These are phyloP conservation scores for Phytophthora tentaculata DNA, from an alignment of 352 stramenopile species.

Conservation along the genomic window DNA sequence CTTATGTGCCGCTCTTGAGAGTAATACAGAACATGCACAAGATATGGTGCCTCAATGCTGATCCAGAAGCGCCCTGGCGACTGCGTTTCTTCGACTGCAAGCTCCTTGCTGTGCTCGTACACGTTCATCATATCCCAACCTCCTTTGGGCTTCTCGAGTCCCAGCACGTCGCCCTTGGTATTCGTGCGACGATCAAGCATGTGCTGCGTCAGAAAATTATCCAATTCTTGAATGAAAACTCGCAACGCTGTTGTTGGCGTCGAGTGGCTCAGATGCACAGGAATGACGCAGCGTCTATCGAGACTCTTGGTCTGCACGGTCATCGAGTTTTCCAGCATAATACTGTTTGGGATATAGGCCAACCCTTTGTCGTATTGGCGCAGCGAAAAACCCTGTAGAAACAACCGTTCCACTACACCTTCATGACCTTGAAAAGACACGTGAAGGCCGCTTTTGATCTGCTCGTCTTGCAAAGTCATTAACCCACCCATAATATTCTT, in stretches of 20 bases:
- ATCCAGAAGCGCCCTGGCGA: slow-evolving; percentile 69
- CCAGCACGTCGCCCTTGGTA: slow-evolving; percentile 48
- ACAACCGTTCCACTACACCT: slow-evolving; percentile 83
- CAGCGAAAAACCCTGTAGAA: slow-evolving; percentile 82
- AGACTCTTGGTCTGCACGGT: slow-evolving; percentile 74
- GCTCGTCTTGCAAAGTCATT: slow-evolving; percentile 82
- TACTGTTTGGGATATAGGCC: slow-evolving; percentile 82
- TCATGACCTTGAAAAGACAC: slow-evolving; percentile 78
- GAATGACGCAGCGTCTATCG: slow-evolving; percentile 59
- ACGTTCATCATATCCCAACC: slow-evolving; percentile 57
- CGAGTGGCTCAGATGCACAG: slow-evolving; percentile 62
- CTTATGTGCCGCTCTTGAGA: slow-evolving; percentile 74
- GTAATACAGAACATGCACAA: slow-evolving; percentile 82
- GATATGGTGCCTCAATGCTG: slow-evolving; percentile 66
- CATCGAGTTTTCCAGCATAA: slow-evolving; percentile 77
- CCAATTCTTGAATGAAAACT: slow-evolving; percentile 77
- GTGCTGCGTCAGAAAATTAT: slow-evolving; percentile 56
- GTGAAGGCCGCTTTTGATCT: slow-evolving; percentile 81
- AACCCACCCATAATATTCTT: slow-evolving; percentile 88
- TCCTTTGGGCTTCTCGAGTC: slow-evolving; percentile 50
- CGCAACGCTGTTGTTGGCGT: slow-evolving; percentile 58
- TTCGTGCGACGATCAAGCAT: slow-evolving; percentile 37
- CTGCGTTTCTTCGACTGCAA: slow-evolving; percentile 36
- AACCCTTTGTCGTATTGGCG: slow-evolving; percentile 85
- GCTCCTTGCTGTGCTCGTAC: slow-evolving; percentile 47